Percentiles rank a stretch among this genome's conserved stretches.
phyloP scores from a whole-genome alignment of 1,284 basidiomycete genomes.

The Ceratobasidium theobromae region DNA sequence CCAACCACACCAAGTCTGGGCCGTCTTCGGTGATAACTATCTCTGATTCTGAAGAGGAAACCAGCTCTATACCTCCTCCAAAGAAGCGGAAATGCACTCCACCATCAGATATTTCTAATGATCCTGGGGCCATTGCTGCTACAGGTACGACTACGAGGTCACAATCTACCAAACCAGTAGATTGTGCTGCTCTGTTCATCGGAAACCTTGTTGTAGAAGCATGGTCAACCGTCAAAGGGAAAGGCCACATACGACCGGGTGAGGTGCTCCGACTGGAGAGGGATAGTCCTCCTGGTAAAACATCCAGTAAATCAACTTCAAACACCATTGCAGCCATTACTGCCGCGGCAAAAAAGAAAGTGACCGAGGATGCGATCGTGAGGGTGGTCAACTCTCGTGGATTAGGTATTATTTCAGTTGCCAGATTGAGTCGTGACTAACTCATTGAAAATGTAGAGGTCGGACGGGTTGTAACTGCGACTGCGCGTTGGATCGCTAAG shows the following conservation, averaged over 20 bases:
- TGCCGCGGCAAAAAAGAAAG: conserved; percentile 21
- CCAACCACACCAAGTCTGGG: not conserved
- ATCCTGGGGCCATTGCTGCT: not conserved
- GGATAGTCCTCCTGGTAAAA: conserved; percentile 9
- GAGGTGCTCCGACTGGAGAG: conserved; percentile 25
- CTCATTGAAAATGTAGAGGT: conserved; percentile 1
- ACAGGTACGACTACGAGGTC: not conserved
- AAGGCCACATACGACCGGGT: conserved; percentile 18
- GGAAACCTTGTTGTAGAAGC: conserved; percentile 23
- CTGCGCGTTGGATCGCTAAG: conserved; percentile 23
- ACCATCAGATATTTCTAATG: not conserved
- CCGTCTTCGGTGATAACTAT: conserved; percentile 25
- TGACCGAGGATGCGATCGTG: conserved; percentile 18
- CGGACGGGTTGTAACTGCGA: conserved; percentile 7
- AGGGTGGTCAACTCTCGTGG: conserved; percentile 21
- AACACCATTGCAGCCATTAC: conserved; percentile 4
- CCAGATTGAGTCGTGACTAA: not conserved
- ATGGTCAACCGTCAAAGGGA: conserved; percentile 23
- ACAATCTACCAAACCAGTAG: not conserved
- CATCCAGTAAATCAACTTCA: conserved; percentile 8
- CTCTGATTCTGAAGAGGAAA: conserved; percentile 29
- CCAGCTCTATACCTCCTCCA: conserved; percentile 7
- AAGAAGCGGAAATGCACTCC: conserved; percentile 22
- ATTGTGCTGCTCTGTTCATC: not conserved
- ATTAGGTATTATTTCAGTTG: not conserved